Percentiles rank a stretch among this genome's conserved stretches.
Evolutionary conservation across 352 stramenopile species (phyloP).

Genomic region (Thalassiosira hispida): DNA sequence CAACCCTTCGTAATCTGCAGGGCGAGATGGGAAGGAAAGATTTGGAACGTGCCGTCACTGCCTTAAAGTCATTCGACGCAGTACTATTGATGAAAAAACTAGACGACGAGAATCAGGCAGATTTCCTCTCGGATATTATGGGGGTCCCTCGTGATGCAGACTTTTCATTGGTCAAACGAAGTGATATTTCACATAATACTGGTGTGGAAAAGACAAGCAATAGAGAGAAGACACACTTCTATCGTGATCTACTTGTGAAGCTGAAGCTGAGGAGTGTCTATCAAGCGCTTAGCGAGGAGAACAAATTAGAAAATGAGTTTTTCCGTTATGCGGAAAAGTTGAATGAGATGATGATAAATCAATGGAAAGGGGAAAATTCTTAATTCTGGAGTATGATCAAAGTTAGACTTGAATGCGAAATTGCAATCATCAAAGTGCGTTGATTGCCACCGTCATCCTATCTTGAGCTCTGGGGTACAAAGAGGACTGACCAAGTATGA

Average conservation of each 20-base stretch:
- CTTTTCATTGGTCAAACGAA: slow-evolving; percentile 35
- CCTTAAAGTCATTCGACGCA: slow-evolving; percentile 41
- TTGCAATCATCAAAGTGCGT: no score
- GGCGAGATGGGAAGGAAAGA: slow-evolving; percentile 23
- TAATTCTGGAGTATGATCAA: background rate
- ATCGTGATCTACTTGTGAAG: slow-evolving; percentile 41
- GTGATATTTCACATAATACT: slow-evolving; percentile 18
- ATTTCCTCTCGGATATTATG: slow-evolving; percentile 45
- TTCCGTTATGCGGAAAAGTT: slow-evolving; percentile 22
- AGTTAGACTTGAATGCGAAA: no score
- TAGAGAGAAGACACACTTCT: slow-evolving; percentile 46
- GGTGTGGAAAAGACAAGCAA: slow-evolving; percentile 30
- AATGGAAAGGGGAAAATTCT: slow-evolving; percentile 24
- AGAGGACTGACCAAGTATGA: slow-evolving; percentile 21
- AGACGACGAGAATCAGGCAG: slow-evolving; percentile 25
- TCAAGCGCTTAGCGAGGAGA: slow-evolving; percentile 5
- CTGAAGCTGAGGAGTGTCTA: slow-evolving; percentile 4
- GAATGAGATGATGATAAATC: slow-evolving; percentile 17
- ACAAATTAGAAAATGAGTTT: slow-evolving; percentile 34
- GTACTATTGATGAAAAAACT: slow-evolving; percentile 45
- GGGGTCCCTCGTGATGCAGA: slow-evolving; percentile 42
- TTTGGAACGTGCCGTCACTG: slow-evolving; percentile 23
- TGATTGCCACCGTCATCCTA: no score
- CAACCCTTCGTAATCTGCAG: no score
- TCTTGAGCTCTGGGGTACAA: no score